Percentiles rank a stretch among this genome's conserved stretches.
phyloP scores from a whole-genome alignment of 805 yeast genomes.

The Candida adriatica region DNA sequence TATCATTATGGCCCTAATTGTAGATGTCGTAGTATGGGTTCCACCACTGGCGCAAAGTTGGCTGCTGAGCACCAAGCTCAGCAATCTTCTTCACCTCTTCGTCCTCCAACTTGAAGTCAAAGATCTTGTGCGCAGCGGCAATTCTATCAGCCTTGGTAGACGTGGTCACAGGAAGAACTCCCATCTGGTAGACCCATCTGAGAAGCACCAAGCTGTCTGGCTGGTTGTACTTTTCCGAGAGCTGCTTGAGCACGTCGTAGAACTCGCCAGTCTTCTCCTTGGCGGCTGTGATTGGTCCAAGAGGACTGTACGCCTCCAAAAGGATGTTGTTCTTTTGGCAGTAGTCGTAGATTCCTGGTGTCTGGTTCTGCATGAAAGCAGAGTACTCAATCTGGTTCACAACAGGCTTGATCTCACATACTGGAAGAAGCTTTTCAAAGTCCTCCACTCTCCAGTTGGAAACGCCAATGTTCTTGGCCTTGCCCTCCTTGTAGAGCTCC shows the following conservation, averaged over 20 bases:
- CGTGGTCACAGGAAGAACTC: conserved; percentile 68
- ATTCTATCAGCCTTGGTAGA: conserved; percentile 52
- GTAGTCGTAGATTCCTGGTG: conserved; percentile 12
- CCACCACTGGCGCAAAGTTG: conserved; percentile 28
- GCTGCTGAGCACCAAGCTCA: conserved; percentile 31
- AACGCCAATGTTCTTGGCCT: conserved; percentile 13
- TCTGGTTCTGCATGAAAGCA: conserved; percentile 41
- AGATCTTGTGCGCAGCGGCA: conserved; percentile 41
- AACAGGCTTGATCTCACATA: conserved; percentile 8
- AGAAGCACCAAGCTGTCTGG: conserved; percentile 54
- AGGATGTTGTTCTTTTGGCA: conserved; percentile 7
- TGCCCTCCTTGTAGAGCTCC: conserved; percentile 8
- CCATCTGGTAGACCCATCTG: conserved; percentile 60
- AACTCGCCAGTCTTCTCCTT: conserved; percentile 24
- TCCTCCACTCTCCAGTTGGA: conserved; percentile 13
- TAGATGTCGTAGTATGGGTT: conserved; percentile 20
- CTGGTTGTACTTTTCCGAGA: conserved; percentile 47
- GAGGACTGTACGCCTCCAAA: conserved; percentile 14
- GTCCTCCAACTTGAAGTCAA: conserved; percentile 42
- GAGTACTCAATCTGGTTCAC: conserved; percentile 14
- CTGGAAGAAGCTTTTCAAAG: conserved; percentile 5
- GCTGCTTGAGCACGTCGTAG: conserved; percentile 3
- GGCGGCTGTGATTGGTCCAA: conserved; percentile 47
- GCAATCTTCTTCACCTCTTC: conserved; percentile 42
- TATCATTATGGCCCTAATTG: conserved; percentile 1